Evolutionary conservation across 164 flowering plant species (phyloP).

Genomic region (Vitis amurensis): DNA sequence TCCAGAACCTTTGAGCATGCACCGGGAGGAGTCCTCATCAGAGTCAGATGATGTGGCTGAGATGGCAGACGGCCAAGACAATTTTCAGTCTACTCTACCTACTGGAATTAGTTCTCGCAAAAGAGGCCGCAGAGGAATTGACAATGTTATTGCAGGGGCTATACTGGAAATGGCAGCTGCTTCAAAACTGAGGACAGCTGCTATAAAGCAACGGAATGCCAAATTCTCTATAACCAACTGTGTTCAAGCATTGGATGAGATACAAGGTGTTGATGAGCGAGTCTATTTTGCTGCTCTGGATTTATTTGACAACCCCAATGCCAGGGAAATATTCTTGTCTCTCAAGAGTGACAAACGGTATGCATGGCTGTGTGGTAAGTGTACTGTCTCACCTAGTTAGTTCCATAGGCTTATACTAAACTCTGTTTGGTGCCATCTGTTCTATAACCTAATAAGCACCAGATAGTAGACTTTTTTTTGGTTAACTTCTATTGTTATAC

Average conservation of each 20-base stretch:
- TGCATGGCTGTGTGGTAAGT: slow-evolving; percentile 50
- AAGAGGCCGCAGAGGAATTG: slow-evolving; percentile 47
- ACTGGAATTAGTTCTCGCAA: slow-evolving; percentile 27
- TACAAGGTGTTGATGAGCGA: slow-evolving; percentile 36
- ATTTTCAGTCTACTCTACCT: slow-evolving; percentile 16
- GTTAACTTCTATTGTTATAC: too few species aligned
- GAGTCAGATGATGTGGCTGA: slow-evolving; percentile 36
- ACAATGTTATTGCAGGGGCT: slow-evolving; percentile 48
- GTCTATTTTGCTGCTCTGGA: slow-evolving; percentile 56
- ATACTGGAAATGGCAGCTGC: slow-evolving; percentile 65
- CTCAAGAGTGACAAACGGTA: slow-evolving; percentile 48
- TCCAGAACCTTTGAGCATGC: slow-evolving; percentile 21
- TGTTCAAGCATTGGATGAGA: slow-evolving; percentile 47
- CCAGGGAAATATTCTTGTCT: slow-evolving; percentile 59
- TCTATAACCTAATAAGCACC: too few species aligned
- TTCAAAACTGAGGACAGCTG: slow-evolving; percentile 44
- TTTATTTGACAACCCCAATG: slow-evolving; percentile 45
- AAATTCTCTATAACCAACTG: slow-evolving; percentile 45
- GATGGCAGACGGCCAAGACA: slow-evolving; percentile 25
- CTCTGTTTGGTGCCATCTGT: background rate
- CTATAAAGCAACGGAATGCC: slow-evolving; percentile 27
- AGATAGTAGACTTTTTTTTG: too few species aligned
- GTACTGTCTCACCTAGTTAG: slow-evolving; percentile 6
- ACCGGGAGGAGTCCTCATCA: slow-evolving; percentile 26
- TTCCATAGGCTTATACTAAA: background rate